These are phyloP conservation scores for Candida silvatica DNA, from an alignment of 805 yeast species.

Conservation along the genomic window DNA sequence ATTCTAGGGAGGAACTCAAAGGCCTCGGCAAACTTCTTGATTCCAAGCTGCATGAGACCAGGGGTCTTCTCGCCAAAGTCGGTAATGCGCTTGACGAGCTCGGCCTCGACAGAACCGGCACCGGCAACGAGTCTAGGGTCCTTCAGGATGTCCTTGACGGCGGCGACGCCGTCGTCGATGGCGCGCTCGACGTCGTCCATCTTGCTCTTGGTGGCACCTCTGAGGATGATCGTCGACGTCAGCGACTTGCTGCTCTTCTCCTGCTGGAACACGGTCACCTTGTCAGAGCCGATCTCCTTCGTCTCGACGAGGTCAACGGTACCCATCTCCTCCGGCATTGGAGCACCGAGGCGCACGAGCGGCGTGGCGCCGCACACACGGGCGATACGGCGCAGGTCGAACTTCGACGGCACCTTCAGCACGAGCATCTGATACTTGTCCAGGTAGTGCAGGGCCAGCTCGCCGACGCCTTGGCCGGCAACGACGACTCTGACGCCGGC, in stretches of 20 bases:
- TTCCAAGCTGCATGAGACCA: constrained; percentile 86
- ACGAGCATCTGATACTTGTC: constrained; percentile 81
- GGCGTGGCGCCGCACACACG: constrained; percentile 98
- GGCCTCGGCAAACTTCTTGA: constrained; percentile 88
- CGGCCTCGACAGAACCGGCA: constrained; percentile 93
- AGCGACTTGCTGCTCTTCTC: constrained; percentile 48
- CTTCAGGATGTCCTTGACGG: constrained; percentile 81
- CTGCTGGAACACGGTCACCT: constrained; percentile 91
- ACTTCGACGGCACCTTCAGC: constrained; percentile 85
- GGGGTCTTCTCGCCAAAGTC: constrained; percentile 91
- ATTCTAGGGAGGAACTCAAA: constrained; percentile 92
- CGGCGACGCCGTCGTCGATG: constrained; percentile 92
- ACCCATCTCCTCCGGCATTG: constrained; percentile 92
- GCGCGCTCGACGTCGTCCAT: constrained; percentile 96
- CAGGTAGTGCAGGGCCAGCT: constrained; percentile 85
- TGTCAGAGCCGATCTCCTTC: constrained; percentile 93
- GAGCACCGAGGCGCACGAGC: constrained; percentile 87
- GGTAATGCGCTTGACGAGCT: constrained; percentile 69
- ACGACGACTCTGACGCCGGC: constrained; percentile 82
- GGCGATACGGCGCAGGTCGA: constrained; percentile 87
- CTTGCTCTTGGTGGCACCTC: constrained; percentile 94
- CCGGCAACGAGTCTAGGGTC: constrained; percentile 83
- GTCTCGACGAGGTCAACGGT: constrained; percentile 80
- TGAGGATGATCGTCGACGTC: constrained; percentile 85
- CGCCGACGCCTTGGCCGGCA: constrained; percentile 94